phyloP scores from a whole-genome alignment of 306 rosid species.

The Cucumis sativus region Cucumber_9930_V3 NC_026657.2:20800001-20800500 shows the following conservation, averaged over 20 bases:
- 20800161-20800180: not conserved
- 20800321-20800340: not conserved
- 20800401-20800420: conserved; percentile 93
- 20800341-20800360: conserved; percentile 19
- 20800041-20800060: conserved; percentile 60
- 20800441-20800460: not conserved
- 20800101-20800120: conserved; percentile 65
- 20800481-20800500: not conserved
- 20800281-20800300: not conserved
- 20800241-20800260: not conserved
- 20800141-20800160: not conserved
- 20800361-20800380: conserved; percentile 92
- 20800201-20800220: not conserved
- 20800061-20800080: conserved; percentile 68
- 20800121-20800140: not conserved
- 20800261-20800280: not conserved
- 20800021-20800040: conserved; percentile 24
- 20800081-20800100: conserved; percentile 81
- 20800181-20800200: not conserved
- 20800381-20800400: conserved; percentile 96
- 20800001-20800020: conserved; percentile 11
- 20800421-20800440: conserved; percentile 13
- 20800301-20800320: not conserved
- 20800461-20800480: not conserved
- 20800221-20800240: not conserved